Evolutionary conservation across 1,284 basidiomycete species (phyloP).

Genomic region (Austroboletus rostrupii): DNA sequence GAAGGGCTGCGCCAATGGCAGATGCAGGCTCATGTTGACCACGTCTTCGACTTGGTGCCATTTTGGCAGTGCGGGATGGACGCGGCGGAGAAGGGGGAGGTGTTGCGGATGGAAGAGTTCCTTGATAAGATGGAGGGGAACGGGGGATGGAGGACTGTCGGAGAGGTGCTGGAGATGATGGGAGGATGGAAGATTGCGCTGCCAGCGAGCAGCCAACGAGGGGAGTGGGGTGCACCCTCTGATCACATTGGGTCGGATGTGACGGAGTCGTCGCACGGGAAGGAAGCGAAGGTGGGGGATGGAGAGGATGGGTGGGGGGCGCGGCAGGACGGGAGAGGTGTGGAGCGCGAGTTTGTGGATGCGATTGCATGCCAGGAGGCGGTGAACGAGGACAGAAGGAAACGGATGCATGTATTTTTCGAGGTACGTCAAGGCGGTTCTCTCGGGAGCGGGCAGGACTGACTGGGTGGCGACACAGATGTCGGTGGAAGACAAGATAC

Average conservation of each 20-base stretch:
- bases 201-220: slow-evolving; percentile 6
- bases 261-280: slow-evolving; percentile 18
- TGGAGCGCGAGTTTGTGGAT: slow-evolving; percentile 42
- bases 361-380: slow-evolving; percentile 40
- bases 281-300: neutral
- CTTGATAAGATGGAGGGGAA: slow-evolving; percentile 37
- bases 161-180: slow-evolving; percentile 27
- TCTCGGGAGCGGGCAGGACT: neutral
- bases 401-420: slow-evolving; percentile 47
- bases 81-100: slow-evolving; percentile 48
- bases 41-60: slow-evolving; percentile 43
- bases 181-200: slow-evolving; percentile 10
- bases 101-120: slow-evolving; percentile 47
- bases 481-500: slow-evolving; percentile 49
- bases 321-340: slow-evolving; percentile 6
- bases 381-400: slow-evolving; percentile 37
- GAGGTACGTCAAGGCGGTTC: slow-evolving; percentile 36
- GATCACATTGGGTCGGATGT: slow-evolving; percentile 16
- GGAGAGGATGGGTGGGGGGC: neutral
- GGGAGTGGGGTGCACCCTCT: slow-evolving; percentile 16
- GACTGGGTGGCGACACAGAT: slow-evolving; percentile 37
- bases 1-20: slow-evolving; percentile 47
- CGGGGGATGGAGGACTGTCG: slow-evolving; percentile 27
- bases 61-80: slow-evolving; percentile 54
- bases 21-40: slow-evolving; percentile 46